Evolutionary conservation across 2,329 filamentous ascomycete species (phyloP).

Genomic region (Pseudopithomyces chartarum): DNA sequence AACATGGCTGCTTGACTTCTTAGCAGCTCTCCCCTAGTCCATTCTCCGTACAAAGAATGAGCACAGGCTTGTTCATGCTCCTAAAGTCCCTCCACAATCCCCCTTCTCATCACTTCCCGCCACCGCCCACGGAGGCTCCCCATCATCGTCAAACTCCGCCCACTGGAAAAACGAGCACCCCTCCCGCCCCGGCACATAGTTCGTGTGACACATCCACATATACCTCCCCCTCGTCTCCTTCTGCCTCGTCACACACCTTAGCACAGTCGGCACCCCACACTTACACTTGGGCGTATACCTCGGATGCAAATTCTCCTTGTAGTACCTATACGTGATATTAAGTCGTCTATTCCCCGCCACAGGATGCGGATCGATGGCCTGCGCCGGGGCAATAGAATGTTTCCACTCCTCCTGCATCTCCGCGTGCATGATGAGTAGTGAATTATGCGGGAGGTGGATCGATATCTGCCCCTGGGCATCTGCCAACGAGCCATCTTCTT

Average conservation of each 20-base stretch:
- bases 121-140: conserved; percentile 69
- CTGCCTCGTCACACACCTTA: conserved; percentile 81
- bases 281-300: conserved; percentile 76
- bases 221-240: conserved; percentile 78
- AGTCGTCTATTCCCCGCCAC: conserved; percentile 80
- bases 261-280: conserved; percentile 70
- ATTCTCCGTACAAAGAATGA: no score
- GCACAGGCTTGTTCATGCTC: no score
- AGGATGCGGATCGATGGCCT: conserved; percentile 82
- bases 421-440: conserved; percentile 91
- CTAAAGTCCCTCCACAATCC: no score
- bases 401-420: conserved; percentile 99
- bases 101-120: neutral
- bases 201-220: conserved; percentile 92
- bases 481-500: conserved; percentile 46
- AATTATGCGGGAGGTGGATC: conserved; percentile 94
- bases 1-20: no score
- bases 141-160: conserved; percentile 65
- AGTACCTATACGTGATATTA: conserved; percentile 93
- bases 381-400: conserved; percentile 77
- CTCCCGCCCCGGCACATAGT: conserved; percentile 68
- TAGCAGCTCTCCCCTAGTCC: no score
- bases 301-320: conserved; percentile 77
- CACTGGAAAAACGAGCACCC: conserved; percentile 44
- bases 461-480: conserved; percentile 84